Percentiles rank a stretch among this genome's conserved stretches.
Conservation (phyloP, 1,284 basidiomycete species). For the Meripilus lineatus region DNA sequence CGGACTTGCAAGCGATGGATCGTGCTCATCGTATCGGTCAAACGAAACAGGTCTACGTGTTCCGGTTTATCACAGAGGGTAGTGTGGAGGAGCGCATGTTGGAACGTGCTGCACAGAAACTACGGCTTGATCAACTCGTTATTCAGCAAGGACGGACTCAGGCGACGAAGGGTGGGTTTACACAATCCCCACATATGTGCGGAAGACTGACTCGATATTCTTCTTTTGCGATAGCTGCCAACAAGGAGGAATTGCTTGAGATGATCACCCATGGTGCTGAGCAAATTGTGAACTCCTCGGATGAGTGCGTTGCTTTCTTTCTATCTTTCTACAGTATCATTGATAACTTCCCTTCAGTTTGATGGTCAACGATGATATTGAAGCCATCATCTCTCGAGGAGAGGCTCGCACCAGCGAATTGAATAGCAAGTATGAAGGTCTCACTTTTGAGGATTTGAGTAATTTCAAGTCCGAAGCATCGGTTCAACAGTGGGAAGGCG, state of each 20-base stretch:
- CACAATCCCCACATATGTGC: neutral
- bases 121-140: conserved; percentile 94
- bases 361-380: conserved; percentile 89
- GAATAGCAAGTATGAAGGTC: conserved; percentile 88
- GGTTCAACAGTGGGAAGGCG: conserved; percentile 94
- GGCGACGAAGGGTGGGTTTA: conserved; percentile 52
- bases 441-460: conserved; percentile 93
- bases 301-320: conserved; percentile 43
- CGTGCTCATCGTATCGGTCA: conserved; percentile 98
- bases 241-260: conserved; percentile 95
- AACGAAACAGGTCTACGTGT: conserved; percentile 98
- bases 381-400: conserved; percentile 88
- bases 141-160: conserved; percentile 92
- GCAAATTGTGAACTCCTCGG: conserved; percentile 83
- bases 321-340: neutral
- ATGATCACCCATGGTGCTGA: conserved; percentile 99
- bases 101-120: conserved; percentile 94
- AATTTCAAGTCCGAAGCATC: conserved; percentile 95
- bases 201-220: neutral
- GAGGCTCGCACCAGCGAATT: conserved; percentile 89
- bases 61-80: conserved; percentile 94
- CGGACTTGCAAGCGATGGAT: conserved; percentile 99
- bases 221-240: conserved; percentile 56
- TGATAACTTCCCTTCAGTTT: conserved; percentile 41
- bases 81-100: conserved; percentile 98